Base-by-base conservation (phyloP, 441 rosid genomes). In the Pelargonium citronellum region DNA sequence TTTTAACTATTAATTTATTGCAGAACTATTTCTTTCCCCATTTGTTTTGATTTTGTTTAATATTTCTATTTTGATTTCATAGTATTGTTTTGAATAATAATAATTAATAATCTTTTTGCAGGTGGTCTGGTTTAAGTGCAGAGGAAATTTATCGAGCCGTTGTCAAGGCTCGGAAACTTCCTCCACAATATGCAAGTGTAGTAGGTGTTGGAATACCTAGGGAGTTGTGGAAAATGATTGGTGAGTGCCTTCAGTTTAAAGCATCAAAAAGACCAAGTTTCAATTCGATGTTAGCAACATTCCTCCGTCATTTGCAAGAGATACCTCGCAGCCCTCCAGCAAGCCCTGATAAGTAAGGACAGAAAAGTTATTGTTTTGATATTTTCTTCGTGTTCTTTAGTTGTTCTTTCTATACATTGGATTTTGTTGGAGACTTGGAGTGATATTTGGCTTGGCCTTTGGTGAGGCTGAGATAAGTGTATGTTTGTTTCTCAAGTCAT, bases 191-290 rank as follows among this genome's bases (percentile, higher is more conserved):
- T 89, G 88, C 96, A 58, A 91, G 98, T 83, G 96, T 95, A 53
- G 98, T 95, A 4, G 98, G 96, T 74, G 98, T 91, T 76, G 99
- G 99, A 75, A 85, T 95, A 70, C 99, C 98, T 12, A 81, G 97
- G 74, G 98, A 91, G 68, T 75, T 92, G 80, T 92, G 97, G 99
- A 91, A 87, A 85, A 92, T 95, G 99, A 88, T 95, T 77, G 98
- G 99, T 27, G 99, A 95, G 66, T 95, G 98, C 79, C 85, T 92
- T 71, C 98, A 91, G 82, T 92, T 87, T 83, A 95, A 91, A 80
- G 91, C 96, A 5, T 82, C 96, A 0, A 95, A 82, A 79, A 88
- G 99, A 73, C 98, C 97, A 47, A 85, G 89, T 60, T 95, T 95
- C 77, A 88, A 82, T 86, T 86, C 96, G 71, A 92, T 95, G 96